Percentiles rank a stretch among this genome's conserved stretches.
phyloP scores from a whole-genome alignment of 192 early-diverging fungal genomes.

The Linnemannia elongata region DNA sequence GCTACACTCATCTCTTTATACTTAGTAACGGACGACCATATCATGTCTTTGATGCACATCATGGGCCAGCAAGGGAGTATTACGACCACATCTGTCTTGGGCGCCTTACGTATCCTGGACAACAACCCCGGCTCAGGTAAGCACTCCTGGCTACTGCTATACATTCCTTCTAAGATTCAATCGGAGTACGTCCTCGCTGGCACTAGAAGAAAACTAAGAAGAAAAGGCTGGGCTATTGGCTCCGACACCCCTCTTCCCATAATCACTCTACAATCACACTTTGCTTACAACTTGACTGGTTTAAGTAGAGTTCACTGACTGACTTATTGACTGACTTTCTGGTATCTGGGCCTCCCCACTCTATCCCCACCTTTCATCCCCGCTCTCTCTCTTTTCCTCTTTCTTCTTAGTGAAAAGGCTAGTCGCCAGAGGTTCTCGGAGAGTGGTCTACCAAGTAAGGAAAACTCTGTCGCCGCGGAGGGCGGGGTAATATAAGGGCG shows the following conservation, averaged over 20 bases:
- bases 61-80: slow-evolving; percentile 24
- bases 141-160: background rate
- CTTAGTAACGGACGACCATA: slow-evolving; percentile 42
- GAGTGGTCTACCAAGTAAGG: slow-evolving; percentile 31
- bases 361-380: slow-evolving; percentile 2
- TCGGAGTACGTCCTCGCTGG: background rate
- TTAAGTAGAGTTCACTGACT: no score
- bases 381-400: background rate
- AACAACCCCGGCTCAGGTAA: slow-evolving; percentile 37
- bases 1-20: background rate
- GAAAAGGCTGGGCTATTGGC: background rate
- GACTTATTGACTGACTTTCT: background rate
- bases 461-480: background rate
- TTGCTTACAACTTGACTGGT: no score
- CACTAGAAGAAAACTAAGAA: background rate
- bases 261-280: background rate
- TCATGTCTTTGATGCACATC: slow-evolving; percentile 38
- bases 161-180: background rate
- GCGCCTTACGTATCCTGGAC: slow-evolving; percentile 46
- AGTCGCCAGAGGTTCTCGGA: slow-evolving; percentile 15
- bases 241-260: background rate
- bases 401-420: slow-evolving; percentile 32
- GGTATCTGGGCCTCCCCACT: background rate
- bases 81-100: slow-evolving; percentile 24
- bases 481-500: background rate